Base-by-base conservation (phyloP, 768 basidiomycete species). In the Russula sp. region DNA sequence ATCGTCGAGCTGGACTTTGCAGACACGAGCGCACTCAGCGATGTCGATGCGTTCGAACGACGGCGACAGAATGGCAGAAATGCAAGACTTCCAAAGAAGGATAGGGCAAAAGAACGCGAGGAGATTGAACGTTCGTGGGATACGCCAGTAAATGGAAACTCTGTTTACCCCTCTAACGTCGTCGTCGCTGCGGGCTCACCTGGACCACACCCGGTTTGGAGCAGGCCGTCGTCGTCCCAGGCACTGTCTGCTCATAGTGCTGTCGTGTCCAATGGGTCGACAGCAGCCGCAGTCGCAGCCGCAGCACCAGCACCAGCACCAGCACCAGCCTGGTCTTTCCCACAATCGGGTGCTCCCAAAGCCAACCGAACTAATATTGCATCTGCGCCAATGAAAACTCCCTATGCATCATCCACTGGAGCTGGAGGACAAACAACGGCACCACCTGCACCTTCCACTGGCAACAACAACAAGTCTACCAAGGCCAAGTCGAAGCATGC, bases 1-100 rank as follows among this genome's bases (percentile, higher is more conserved):
- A 83, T 91, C 28, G 81, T 90, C 11, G 89, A 90, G 72, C 83
- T 91, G 57, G 87, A 88, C 72, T 91, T 89, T 69, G 80, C 80
- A 6, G 89, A 90, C 61, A 90, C 82, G 49, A 85, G 87, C 62
- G 84, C 86, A 24, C 73, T 91, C 70, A 89, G 87, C 71, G 85
- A 90, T 67, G 83, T 84, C 2, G 81, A 80, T 54, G 80, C 81
- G 11, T 89, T 88, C 69, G 74, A 75, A 11, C 62, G 61, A 7
- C 69, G 69, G 7, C 64, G 69, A 22, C 68, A 69, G 59, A 72
- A 68, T 63, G 71, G 71, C 62, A 73, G 73, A 66, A 71, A 66
- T 16, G 56, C 38, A 20, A 57, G 62, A 48, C 65, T 69, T 66
- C 75, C 78, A 71, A 72, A 78, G 69, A 69, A 71, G 59, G 67